These are phyloP conservation scores for Plasmopara muralis DNA, from an alignment of 352 stramenopile genomes.

Conservation along the genomic window DNA sequence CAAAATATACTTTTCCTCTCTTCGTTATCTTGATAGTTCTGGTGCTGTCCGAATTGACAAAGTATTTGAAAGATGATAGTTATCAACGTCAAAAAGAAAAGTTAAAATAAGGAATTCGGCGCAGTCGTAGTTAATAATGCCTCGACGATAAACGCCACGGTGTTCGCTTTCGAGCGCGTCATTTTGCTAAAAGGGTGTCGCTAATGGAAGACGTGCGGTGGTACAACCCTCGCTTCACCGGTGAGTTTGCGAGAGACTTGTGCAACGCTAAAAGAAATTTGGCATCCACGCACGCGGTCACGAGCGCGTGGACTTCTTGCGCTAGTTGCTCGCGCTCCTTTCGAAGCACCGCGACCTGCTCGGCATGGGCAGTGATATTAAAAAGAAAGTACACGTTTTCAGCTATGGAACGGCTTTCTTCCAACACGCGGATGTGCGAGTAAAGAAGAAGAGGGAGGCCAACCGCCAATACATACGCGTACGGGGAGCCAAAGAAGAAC, in stretches of 20 bases:
- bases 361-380: slow-evolving; percentile 55
- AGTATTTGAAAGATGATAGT: too few species aligned
- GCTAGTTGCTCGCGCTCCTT: slow-evolving; percentile 47
- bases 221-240: slow-evolving; percentile 24
- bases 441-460: slow-evolving; percentile 60
- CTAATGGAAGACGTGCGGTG: slow-evolving; percentile 41
- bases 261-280: slow-evolving; percentile 47
- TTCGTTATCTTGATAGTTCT: neutral
- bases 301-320: slow-evolving; percentile 47
- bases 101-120: neutral
- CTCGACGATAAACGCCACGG: too few species aligned
- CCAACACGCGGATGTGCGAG: slow-evolving; percentile 69
- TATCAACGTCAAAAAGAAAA: too few species aligned
- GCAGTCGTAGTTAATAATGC: too few species aligned
- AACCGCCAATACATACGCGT: slow-evolving; percentile 52
- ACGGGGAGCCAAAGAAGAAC: slow-evolving; percentile 46
- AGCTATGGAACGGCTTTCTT: slow-evolving; percentile 69
- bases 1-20: neutral
- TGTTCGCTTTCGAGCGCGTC: neutral
- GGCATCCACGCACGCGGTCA: slow-evolving; percentile 45
- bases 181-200: slow-evolving; percentile 28
- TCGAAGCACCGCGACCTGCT: slow-evolving; percentile 48
- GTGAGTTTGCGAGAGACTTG: slow-evolving; percentile 44
- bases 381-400: slow-evolving; percentile 75
- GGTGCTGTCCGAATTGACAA: too few species aligned